Base-by-base conservation (phyloP, 2,329 filamentous ascomycete species). In the Clarireedia homoeocarpa region DNA sequence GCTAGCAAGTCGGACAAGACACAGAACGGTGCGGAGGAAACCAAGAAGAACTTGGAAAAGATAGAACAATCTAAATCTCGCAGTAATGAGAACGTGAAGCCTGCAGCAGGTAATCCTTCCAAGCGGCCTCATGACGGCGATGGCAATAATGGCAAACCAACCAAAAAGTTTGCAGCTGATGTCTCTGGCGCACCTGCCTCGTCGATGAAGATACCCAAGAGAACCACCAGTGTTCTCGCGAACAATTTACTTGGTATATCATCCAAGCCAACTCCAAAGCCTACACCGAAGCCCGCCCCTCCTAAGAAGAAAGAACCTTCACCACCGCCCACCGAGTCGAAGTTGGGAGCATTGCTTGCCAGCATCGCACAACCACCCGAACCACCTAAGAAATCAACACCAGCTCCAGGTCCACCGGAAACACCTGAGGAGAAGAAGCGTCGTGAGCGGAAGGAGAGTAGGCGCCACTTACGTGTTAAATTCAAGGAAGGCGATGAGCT, bases 401-500 rank as follows among this genome's bases (percentile, higher is more conserved):
- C 62, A 20, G 63, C 65, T 46, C 45, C 61, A 39, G 58, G 67
- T 51, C 61, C 68, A 2, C 66, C 77, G 0, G 88, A 91, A 68
- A 89, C 85, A 0, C 74, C 82, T 0, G 85, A 88, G 63, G 79
- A 89, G 66, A 84, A 77, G 63, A 74, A 77, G 1, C 86, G 83
- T 64, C 81, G 88, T 10, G 73, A 89, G 4, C 82, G 86, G 38
- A 91, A 89, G 65, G 86, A 91, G 67, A 78, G 82, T 57, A 80
- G 88, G 49, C 79, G 86, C 38, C 82, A 86, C 60, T 73, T 91
- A 23, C 79, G 84, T 12, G 88, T 92, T 5, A 79, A 73, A 6
- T 92, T 87, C 77, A 88, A 85, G 66, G 77, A 82, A 0, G 86
- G 86, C 50, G 73, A 79, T 17, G 79, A 83, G 30, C 76, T 92